Percentiles rank a stretch among this genome's conserved stretches.
These are phyloP conservation scores for Neurospora sp. DNA, from an alignment of 495 filamentous ascomycete species.

Conservation along the genomic window DNA sequence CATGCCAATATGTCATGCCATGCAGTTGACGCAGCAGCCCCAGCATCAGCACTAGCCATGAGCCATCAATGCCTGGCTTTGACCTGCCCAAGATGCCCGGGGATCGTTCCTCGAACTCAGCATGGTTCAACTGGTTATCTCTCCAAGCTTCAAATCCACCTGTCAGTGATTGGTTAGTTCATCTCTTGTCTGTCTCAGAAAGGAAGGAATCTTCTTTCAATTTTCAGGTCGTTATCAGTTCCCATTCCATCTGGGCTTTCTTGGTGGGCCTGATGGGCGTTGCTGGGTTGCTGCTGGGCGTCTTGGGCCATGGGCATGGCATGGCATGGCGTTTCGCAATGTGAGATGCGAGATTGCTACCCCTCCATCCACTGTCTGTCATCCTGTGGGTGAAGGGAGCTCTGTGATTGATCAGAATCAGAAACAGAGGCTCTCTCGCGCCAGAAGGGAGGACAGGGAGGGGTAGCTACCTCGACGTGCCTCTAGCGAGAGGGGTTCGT, in stretches of 20 bases:
- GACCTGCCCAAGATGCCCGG: neutral
- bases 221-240: neutral
- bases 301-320: neutral
- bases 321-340: neutral
- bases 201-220: neutral
- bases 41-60: neutral
- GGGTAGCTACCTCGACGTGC: neutral
- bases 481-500: neutral
- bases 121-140: neutral
- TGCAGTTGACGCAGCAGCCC: neutral
- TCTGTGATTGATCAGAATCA: neutral
- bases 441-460: neutral
- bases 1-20: neutral
- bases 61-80: neutral
- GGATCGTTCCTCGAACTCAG: neutral
- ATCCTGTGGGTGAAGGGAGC: neutral
- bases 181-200: neutral
- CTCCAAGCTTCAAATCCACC: neutral
- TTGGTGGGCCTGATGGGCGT: neutral
- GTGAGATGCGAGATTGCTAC: neutral
- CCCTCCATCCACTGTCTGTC: neutral
- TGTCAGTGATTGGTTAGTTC: neutral
- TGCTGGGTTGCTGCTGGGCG: neutral
- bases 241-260: neutral
- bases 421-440: neutral